phyloP scores from a whole-genome alignment of 2,329 filamentous ascomycete species.

The Claviceps sorghi region DNA sequence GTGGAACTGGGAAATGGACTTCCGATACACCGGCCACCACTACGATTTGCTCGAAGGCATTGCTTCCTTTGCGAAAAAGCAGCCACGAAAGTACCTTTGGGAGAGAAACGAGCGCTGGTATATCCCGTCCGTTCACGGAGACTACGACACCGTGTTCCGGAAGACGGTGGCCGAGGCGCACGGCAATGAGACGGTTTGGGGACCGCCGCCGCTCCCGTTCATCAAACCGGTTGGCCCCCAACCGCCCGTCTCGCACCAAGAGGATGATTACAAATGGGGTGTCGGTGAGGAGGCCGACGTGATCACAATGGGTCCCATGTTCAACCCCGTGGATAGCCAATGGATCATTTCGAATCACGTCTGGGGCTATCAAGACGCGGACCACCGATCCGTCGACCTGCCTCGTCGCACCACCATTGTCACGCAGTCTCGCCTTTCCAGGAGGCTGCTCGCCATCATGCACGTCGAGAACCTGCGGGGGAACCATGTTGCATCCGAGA shows the following conservation, averaged over 20 bases:
- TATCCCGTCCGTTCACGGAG: conserved; percentile 53
- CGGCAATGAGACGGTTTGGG: conserved; percentile 50
- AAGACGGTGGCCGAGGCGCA: conserved; percentile 41
- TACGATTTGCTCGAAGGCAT: conserved; percentile 63
- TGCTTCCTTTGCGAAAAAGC: conserved; percentile 45
- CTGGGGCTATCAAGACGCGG: conserved; percentile 46
- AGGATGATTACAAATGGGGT: conserved; percentile 63
- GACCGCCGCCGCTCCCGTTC: conserved; percentile 42
- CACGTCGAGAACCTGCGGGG: conserved; percentile 60
- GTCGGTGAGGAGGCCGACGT: conserved; percentile 62
- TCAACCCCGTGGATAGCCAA: conserved; percentile 56
- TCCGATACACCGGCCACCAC: conserved; percentile 64
- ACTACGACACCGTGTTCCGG: conserved; percentile 53
- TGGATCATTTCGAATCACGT: conserved; percentile 59
- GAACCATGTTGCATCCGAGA: conserved; percentile 66
- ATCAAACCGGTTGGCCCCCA: conserved; percentile 47
- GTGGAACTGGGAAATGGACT: conserved; percentile 84
- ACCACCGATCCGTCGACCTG: conserved; percentile 37
- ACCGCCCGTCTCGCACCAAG: conserved; percentile 41
- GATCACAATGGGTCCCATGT: conserved; percentile 64
- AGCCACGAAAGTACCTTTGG: conserved; percentile 60
- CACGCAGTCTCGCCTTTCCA: conserved; percentile 60
- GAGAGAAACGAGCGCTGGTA: conserved; percentile 61
- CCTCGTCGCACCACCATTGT: conserved; percentile 66
- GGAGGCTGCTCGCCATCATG: conserved; percentile 59